These are phyloP conservation scores for Bretziella fagacearum DNA, from an alignment of 2,329 filamentous ascomycete genomes.

Conservation along the genomic window DNA sequence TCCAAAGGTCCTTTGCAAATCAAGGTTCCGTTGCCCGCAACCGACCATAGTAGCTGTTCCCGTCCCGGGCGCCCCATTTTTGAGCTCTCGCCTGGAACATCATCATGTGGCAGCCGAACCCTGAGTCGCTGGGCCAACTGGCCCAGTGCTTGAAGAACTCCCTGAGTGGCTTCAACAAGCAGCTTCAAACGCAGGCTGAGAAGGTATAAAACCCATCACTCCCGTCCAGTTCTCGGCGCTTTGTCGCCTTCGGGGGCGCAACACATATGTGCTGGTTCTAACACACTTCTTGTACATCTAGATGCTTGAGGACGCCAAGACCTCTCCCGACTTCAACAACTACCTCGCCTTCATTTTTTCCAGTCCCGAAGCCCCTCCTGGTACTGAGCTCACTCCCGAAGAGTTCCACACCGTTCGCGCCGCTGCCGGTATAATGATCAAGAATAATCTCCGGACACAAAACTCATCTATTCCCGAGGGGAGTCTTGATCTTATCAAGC, in stretches of 20 bases:
- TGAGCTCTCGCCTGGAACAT: conserved; percentile 31
- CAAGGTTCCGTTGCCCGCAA: background rate
- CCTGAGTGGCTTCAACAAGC: conserved; percentile 64
- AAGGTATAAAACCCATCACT: conserved; percentile 38
- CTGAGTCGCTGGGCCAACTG: conserved; percentile 77
- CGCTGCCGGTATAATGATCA: conserved; percentile 83
- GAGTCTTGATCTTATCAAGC: conserved; percentile 62
- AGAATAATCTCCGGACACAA: conserved; percentile 69
- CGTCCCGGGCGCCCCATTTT: background rate
- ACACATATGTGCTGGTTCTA: conserved; percentile 14
- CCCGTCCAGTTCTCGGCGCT: background rate
- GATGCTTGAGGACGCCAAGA: conserved; percentile 86
- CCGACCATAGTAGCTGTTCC: background rate
- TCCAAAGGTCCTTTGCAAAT: background rate
- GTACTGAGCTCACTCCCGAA: conserved; percentile 38
- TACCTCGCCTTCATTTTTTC: conserved; percentile 88
- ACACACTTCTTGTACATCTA: conserved; percentile 24
- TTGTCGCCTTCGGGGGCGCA: background rate
- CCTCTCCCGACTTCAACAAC: conserved; percentile 87
- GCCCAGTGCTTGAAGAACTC: conserved; percentile 83
- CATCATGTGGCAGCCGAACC: conserved; percentile 73
- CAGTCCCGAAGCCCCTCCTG: conserved; percentile 44
- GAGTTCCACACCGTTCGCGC: conserved; percentile 65
- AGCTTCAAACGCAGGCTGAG: conserved; percentile 77
- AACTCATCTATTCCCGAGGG: conserved; percentile 60